A percentile compares a stretch with the other conserved stretches of the same genome.
These are phyloP conservation scores for Candida railenensis DNA, from an alignment of 805 yeast genomes.

Conservation along the genomic window DNA sequence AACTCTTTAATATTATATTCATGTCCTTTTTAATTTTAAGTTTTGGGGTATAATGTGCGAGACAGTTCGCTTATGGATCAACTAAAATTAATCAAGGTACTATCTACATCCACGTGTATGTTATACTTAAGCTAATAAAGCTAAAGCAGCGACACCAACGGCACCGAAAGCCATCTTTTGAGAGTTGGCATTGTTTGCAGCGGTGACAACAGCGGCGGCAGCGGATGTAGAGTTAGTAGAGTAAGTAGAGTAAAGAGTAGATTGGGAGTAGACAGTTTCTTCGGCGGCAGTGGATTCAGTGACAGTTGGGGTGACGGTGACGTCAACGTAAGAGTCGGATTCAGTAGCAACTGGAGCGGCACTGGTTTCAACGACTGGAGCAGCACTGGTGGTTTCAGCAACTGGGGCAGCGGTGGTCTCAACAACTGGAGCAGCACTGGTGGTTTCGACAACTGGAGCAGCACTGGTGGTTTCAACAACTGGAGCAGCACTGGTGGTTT, in stretches of 20 bases:
- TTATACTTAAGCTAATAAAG: slow-evolving; percentile 14
- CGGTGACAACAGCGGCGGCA: slow-evolving; percentile 9
- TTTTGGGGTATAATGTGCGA: not conserved
- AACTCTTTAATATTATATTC: not conserved
- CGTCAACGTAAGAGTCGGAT: slow-evolving; percentile 43
- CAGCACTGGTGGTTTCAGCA: slow-evolving; percentile 9
- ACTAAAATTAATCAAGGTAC: not conserved
- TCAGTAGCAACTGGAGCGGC: slow-evolving; percentile 17
- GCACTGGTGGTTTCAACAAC: slow-evolving; percentile 6
- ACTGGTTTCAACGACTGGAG: slow-evolving; percentile 11
- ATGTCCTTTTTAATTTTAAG: not conserved
- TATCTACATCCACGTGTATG: not conserved
- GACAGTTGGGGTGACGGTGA: slow-evolving; percentile 50
- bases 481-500: slow-evolving; percentile 10
- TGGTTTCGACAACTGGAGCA: slow-evolving; percentile 6
- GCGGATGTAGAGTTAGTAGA: slow-evolving; percentile 14
- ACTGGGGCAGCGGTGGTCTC: slow-evolving; percentile 11
- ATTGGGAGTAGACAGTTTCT: slow-evolving; percentile 37
- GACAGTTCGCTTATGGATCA: not conserved
- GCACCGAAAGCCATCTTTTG: slow-evolving; percentile 18
- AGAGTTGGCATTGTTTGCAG: slow-evolving; percentile 1
- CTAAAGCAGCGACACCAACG: slow-evolving; percentile 40
- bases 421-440: slow-evolving; percentile 11
- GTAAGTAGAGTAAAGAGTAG: slow-evolving; percentile 36
- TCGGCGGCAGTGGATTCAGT: slow-evolving; percentile 47